Conservation (phyloP, 768 basidiomycete genomes). For the Lentinus tigrinus region DNA sequence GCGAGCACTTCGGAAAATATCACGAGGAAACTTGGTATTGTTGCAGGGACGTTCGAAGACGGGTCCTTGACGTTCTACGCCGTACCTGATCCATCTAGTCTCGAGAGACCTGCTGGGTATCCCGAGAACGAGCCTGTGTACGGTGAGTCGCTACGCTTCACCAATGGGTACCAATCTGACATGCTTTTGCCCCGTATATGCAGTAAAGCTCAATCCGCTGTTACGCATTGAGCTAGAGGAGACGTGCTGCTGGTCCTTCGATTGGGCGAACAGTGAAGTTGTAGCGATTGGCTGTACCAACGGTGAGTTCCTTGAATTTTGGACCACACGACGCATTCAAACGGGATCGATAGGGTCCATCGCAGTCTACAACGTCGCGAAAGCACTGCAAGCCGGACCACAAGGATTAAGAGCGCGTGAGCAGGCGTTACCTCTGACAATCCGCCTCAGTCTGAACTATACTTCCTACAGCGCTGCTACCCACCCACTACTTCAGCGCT, state of each 20-base stretch:
- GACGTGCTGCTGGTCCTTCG: constrained; percentile 73
- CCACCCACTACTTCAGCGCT: constrained; percentile 67
- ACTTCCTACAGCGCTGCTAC: constrained; percentile 43
- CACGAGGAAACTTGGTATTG: constrained; percentile 69
- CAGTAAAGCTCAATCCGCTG: constrained; percentile 65
- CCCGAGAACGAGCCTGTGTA: constrained; percentile 38
- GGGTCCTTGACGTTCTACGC: constrained; percentile 78
- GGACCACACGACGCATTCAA: not conserved
- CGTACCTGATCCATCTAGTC: constrained; percentile 69
- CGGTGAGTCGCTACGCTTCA: constrained; percentile 38
- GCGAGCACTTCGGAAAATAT: not conserved
- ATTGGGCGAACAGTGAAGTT: constrained; percentile 86
- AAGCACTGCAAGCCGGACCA: constrained; percentile 17
- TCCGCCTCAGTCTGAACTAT: not conserved
- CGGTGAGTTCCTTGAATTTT: constrained; percentile 45
- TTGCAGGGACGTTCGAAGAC: constrained; percentile 86
- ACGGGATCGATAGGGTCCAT: constrained; percentile 25
- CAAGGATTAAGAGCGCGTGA: constrained; percentile 26
- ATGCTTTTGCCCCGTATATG: not conserved
- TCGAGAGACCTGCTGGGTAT: constrained; percentile 33
- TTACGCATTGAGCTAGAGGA: constrained; percentile 75
- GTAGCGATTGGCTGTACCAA: constrained; percentile 84
- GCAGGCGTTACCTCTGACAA: not conserved
- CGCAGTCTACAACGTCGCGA: constrained; percentile 34
- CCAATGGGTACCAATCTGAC: not conserved